phyloP scores from a whole-genome alignment of 2,329 filamentous ascomycete species.

The Alternaria brassicicola region DNA sequence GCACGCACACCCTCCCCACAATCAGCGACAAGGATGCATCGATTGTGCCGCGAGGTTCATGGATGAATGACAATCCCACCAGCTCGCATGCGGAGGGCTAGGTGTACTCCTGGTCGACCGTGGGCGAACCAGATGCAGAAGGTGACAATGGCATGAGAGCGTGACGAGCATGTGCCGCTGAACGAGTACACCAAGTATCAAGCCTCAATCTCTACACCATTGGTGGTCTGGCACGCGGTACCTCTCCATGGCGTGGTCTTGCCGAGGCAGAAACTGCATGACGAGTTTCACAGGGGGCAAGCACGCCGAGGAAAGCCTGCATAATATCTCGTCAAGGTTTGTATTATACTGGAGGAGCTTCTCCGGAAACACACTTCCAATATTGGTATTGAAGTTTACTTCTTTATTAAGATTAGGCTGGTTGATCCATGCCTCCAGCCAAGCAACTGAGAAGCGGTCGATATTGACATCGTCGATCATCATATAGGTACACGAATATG shows the following conservation, averaged over 20 bases:
- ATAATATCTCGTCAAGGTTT: not conserved
- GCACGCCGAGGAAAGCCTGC: not conserved
- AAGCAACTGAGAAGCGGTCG: slow-evolving; percentile 1
- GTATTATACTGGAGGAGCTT: not conserved
- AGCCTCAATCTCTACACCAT: slow-evolving; percentile 4
- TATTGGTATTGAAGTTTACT: not conserved
- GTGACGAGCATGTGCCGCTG: slow-evolving; percentile 21
- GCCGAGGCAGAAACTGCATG: slow-evolving; percentile 8
- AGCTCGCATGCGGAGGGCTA: slow-evolving; percentile 28
- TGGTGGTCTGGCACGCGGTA: not conserved
- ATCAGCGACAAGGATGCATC: slow-evolving; percentile 25
- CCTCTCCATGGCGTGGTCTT: slow-evolving; percentile 1
- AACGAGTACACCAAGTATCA: slow-evolving; percentile 11
- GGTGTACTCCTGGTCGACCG: slow-evolving; percentile 17
- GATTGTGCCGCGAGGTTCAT: slow-evolving; percentile 28
- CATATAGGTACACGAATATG: slow-evolving; percentile 19
- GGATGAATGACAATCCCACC: slow-evolving; percentile 31
- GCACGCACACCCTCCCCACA: slow-evolving; percentile 28
- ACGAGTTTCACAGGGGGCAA: not conserved
- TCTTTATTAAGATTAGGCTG: not conserved
- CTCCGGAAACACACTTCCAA: not conserved
- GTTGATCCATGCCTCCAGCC: not conserved
- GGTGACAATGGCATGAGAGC: slow-evolving; percentile 33
- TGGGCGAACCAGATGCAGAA: slow-evolving; percentile 33
- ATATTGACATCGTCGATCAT: slow-evolving; percentile 4